Evolutionary conservation across 2,329 filamentous ascomycete species (phyloP).

Genomic region (Aspergillus novofumigatus): DNA sequence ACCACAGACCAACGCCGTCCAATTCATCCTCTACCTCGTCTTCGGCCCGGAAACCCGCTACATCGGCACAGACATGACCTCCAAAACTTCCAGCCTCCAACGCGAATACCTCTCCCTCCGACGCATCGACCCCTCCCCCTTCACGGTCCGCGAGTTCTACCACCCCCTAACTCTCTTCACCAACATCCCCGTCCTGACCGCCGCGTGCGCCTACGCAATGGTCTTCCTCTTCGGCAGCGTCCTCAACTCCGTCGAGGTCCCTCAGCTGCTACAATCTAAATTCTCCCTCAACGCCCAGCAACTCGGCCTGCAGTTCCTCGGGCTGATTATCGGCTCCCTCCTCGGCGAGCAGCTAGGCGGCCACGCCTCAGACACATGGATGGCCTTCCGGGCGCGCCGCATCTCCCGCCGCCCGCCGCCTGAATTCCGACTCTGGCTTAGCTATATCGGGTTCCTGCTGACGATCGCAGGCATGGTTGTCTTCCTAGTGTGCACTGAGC

Average conservation of each 20-base stretch:
- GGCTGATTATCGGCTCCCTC: constrained; percentile 56
- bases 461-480: constrained; percentile 54
- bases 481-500: constrained; percentile 53
- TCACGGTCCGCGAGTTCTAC: constrained; percentile 49
- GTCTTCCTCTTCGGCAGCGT: constrained; percentile 55
- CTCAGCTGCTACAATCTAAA: constrained; percentile 53
- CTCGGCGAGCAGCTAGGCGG: constrained; percentile 61
- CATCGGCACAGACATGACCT: constrained; percentile 27
- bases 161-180: constrained; percentile 47
- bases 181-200: constrained; percentile 48
- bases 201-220: constrained; percentile 54
- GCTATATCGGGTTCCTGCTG: constrained; percentile 51
- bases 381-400: constrained; percentile 39
- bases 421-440: constrained; percentile 57
- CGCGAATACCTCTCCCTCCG: constrained; percentile 44
- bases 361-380: constrained; percentile 53
- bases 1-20: constrained; percentile 50
- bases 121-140: constrained; percentile 51
- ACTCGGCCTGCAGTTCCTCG: constrained; percentile 57
- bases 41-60: constrained; percentile 55
- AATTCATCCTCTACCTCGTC: constrained; percentile 55
- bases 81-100: constrained; percentile 34
- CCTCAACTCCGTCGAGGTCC: constrained; percentile 56
- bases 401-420: constrained; percentile 41
- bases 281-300: constrained; percentile 57